Evolutionary conservation across 75 land plant genomes (phyloP).

Genomic region (Adiantum capillusveneris): DNA sequence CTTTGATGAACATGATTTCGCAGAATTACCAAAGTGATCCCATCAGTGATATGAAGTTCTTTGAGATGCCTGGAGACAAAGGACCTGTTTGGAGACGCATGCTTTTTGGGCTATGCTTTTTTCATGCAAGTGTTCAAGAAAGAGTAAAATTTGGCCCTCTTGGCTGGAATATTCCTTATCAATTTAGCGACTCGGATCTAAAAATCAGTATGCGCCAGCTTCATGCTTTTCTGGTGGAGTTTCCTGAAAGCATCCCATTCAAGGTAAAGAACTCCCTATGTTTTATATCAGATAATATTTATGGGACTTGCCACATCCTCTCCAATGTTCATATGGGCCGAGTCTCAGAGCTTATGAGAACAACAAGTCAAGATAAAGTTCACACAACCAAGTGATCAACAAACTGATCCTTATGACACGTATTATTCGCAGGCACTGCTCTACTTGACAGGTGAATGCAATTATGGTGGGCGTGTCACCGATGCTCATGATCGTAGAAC

Average conservation of each 20-base stretch:
- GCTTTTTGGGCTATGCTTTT: constrained; percentile 38
- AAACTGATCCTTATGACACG: too few species aligned
- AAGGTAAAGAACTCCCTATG: constrained; percentile 18
- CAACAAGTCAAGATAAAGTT: too few species aligned
- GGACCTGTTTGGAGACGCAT: constrained; percentile 32
- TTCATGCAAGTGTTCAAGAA: constrained; percentile 38
- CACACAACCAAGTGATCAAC: too few species aligned
- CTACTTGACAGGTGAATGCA: constrained; percentile 36
- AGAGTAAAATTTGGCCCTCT: constrained; percentile 39
- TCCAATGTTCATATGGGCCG: too few species aligned
- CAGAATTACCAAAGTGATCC: constrained; percentile 39
- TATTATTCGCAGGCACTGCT: constrained; percentile 22
- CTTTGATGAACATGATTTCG: too few species aligned
- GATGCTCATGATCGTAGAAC: constrained; percentile 37
- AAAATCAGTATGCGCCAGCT: constrained; percentile 39
- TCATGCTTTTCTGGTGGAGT: constrained; percentile 27
- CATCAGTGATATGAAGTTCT: constrained; percentile 30
- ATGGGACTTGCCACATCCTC: too few species aligned
- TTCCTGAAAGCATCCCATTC: constrained; percentile 30
- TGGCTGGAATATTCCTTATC: constrained; percentile 42
- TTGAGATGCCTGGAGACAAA: constrained; percentile 17
- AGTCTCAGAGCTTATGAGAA: too few species aligned
- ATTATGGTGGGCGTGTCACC: constrained; percentile 37
- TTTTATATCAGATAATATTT: too few species aligned
- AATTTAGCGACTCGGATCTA: constrained; percentile 40